phyloP scores from a whole-genome alignment of 179 eudicot species.

The Actinidia chinensis region DNA sequence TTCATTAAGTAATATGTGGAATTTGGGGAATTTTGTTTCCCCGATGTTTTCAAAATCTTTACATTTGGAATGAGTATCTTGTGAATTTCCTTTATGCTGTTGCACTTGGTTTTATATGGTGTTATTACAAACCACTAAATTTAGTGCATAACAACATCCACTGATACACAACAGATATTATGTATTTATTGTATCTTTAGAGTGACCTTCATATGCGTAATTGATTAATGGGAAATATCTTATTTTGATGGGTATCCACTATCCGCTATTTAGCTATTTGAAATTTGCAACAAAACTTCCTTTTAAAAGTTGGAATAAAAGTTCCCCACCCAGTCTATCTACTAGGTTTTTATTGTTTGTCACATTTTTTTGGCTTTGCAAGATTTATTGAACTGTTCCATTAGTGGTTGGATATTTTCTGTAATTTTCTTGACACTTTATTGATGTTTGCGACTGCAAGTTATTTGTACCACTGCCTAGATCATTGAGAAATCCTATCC shows the following conservation, averaged over 20 bases:
- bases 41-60: background rate
- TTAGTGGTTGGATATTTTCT: slow-evolving; percentile 5
- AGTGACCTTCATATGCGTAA: slow-evolving; percentile 10
- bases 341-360: background rate
- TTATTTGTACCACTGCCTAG: background rate
- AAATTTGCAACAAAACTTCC: background rate
- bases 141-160: no score
- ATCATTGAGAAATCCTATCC: background rate
- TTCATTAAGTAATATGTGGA: background rate
- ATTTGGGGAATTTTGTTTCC: background rate
- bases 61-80: no score
- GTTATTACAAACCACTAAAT: no score
- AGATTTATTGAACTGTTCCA: slow-evolving; percentile 7
- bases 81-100: no score
- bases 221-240: slow-evolving; percentile 1
- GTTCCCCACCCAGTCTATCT: background rate
- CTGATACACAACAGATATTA: no score
- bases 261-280: background rate
- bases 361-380: background rate
- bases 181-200: no score
- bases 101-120: no score
- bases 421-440: background rate
- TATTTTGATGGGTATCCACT: background rate
- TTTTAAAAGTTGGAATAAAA: background rate
- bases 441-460: background rate